phyloP scores from a whole-genome alignment of 345 rosid species.

The Physaria fendleri region DNA sequence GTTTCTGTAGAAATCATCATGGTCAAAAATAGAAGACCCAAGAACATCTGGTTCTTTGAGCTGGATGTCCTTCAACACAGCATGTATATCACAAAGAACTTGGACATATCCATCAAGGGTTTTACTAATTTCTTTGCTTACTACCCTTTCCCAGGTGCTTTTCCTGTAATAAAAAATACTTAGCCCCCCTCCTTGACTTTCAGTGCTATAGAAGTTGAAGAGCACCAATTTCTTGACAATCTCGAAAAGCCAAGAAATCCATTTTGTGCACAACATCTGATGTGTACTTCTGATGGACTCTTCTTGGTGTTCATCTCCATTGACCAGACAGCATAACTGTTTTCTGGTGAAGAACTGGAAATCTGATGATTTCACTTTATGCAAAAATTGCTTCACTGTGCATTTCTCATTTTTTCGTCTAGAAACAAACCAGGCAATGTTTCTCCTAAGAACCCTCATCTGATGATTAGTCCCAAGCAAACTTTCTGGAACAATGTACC shows the following conservation, averaged over 20 bases:
- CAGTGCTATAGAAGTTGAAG: constrained; percentile 75
- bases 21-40: constrained; percentile 84
- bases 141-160: constrained; percentile 56
- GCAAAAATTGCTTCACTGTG: constrained; percentile 53
- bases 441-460: constrained; percentile 58
- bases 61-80: constrained; percentile 64
- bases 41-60: constrained; percentile 56
- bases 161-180: constrained; percentile 58
- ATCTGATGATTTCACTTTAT: constrained; percentile 44
- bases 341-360: constrained; percentile 47
- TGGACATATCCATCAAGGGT: constrained; percentile 35
- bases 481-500: constrained; percentile 59
- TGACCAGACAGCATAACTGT: constrained; percentile 27
- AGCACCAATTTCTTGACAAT: constrained; percentile 60
- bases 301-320: constrained; percentile 22
- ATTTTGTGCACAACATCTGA: constrained; percentile 41
- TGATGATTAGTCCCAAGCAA: constrained; percentile 62
- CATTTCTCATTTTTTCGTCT: constrained; percentile 66
- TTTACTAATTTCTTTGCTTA: constrained; percentile 29
- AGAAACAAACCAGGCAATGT: constrained; percentile 56
- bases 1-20: constrained; percentile 69
- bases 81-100: constrained; percentile 58
- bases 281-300: constrained; percentile 36
- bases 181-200: constrained; percentile 62
- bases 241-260: constrained; percentile 78